Evolutionary conservation across 2,329 filamentous ascomycete genomes (phyloP), one percentile per base, ranked within the genome.

Genomic region (Cercospora sp.): DNA sequence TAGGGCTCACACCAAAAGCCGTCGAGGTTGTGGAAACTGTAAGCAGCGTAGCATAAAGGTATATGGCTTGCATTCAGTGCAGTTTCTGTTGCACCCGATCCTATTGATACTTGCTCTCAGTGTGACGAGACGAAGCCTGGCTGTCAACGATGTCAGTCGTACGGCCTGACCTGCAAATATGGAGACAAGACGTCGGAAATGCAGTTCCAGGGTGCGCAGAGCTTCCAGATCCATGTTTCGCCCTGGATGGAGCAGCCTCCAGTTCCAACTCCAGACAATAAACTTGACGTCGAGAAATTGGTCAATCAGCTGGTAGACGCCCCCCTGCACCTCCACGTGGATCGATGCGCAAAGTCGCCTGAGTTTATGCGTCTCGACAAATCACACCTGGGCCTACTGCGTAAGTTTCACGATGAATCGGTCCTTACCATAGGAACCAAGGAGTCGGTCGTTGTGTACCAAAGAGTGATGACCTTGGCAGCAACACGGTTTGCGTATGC

Each of bases 1-100:
- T 16, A 73, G 70, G 45, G 67, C 73, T 18, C 86, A 88, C 70
- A 83, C 78, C 23, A 88, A 88, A 72, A 87, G 85, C 1, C 79
- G 84, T 18, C 78, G 79, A 13, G 86, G 86, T 1, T 88, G 86
- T 70, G 81, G 81, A 3, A 88, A 87, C 71, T 88, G 86, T 74
- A 87, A 87, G 71, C 73, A 87, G 20, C 79, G 85, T 36, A 79
- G 83, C 63, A 80, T 87, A 60, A 87, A 87, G 79, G 84, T 83
- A 75, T 30, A 55, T 53, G 26, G 23, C 26, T 36, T 30, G 2
- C 33, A 51, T 23, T 3, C 12, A 36, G 16, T 28, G n/a, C 36
- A 23, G 20, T 28, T 60, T 30, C 13, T 28, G 31, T 42, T 7
- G 36, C 36, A n/a, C 6, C 48, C 40, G 12, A 20, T 45, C 3